Percentiles rank a stretch among this genome's conserved stretches.
phyloP scores from a whole-genome alignment of 2,329 filamentous ascomycete genomes.

The Berkeleyomyces rouxiae region DNA sequence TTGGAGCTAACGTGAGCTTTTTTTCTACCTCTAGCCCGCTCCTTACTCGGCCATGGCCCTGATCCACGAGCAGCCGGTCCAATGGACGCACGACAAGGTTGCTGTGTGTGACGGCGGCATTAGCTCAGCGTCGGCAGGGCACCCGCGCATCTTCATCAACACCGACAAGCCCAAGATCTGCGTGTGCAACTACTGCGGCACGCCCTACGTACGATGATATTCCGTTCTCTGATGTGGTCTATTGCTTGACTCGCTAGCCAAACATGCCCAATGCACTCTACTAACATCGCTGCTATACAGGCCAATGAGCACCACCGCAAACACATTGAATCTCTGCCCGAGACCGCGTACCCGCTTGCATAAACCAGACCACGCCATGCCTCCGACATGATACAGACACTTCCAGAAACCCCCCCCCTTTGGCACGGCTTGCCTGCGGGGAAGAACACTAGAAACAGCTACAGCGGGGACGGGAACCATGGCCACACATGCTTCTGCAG shows the following conservation, averaged over 20 bases:
- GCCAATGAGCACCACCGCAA: conserved; percentile 79
- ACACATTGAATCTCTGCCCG: conserved; percentile 65
- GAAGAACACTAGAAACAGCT: background rate
- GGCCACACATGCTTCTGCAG: too few relatives aligned
- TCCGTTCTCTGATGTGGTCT: background rate
- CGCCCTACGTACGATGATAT: conserved; percentile 63
- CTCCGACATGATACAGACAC: background rate
- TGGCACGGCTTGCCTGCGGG: background rate
- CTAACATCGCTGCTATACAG: conserved; percentile 28
- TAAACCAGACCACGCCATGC: conserved; percentile 17
- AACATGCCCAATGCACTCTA: background rate
- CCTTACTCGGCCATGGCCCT: conserved; percentile 83
- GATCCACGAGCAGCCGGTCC: conserved; percentile 88
- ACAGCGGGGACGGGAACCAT: background rate
- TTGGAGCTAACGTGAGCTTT: background rate
- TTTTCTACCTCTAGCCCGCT: conserved; percentile 47
- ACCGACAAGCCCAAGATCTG: conserved; percentile 91
- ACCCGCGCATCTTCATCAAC: conserved; percentile 94
- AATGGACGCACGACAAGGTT: conserved; percentile 68
- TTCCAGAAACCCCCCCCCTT: background rate
- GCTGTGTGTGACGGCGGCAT: conserved; percentile 88
- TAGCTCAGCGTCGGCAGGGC: conserved; percentile 67
- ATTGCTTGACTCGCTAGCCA: background rate
- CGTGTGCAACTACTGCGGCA: conserved; percentile 79
- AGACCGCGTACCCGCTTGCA: conserved; percentile 65